Base-by-base conservation (phyloP, 2,329 filamentous ascomycete genomes). In the Monilinia fructicola region DNA sequence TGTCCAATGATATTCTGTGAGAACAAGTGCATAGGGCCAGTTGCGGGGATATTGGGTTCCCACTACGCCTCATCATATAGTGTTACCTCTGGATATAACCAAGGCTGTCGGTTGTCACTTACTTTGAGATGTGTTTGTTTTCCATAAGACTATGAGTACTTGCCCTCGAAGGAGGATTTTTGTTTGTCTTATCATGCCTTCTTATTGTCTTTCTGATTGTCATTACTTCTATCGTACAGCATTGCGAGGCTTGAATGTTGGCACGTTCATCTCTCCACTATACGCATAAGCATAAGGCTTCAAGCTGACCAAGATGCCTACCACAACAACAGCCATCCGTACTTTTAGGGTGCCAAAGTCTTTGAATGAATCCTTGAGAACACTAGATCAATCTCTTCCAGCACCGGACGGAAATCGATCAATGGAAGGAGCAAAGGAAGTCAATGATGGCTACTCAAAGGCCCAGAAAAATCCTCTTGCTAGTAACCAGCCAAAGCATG, bases 201-300 rank as follows among this genome's bases (percentile, higher is more conserved):
- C 84, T 74, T 94, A 92, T 79, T 96, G 83, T 79, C 82, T 91
- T 67, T 89, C 95, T 83, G 90, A 96, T 79, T 96, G 91, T 76
- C 92, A 96, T 78, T 96, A 96, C 81, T 96, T 96, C 81, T 95
- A 91, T 82, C 91, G 91, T 83, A 96, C 89, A 79, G 90, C 91
- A 77, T 82, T 96, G 81, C 91, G 91, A 83, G 89, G 93, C 77
- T 82, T 96, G 74, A 94, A 90, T 76, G 88, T 96, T 74, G 85
- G 87, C 80, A 96, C 91, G 74, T 85, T 82, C 75, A 86, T 96
- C 78, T 92, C 90, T 72, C 88, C 90, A 73, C 82, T 92, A 65
- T 92, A 92, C 82, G 85, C 84, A 79, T 92, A 70, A 79, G 73
- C 65, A 71, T 72, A 73, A 48, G 18, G 69, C 74, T 74, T 78